Conservation (phyloP, 257 asterid genomes). For the Scutellaria galericulata region DNA sequence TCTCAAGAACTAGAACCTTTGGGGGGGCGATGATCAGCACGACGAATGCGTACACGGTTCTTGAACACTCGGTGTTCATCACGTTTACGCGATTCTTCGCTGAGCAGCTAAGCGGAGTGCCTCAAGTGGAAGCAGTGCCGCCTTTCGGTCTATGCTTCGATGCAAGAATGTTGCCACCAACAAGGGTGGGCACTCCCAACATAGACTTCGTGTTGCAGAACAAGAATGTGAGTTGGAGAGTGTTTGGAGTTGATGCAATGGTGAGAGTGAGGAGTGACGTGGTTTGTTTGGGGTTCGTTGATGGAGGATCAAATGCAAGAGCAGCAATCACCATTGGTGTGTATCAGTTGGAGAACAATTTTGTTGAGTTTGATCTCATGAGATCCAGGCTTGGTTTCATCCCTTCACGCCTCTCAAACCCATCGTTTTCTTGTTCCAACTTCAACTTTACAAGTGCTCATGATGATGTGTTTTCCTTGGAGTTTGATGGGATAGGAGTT, state of each 20-base stretch:
- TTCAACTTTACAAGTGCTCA: slow-evolving; percentile 28
- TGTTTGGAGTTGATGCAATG: slow-evolving; percentile 23
- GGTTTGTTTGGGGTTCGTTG: slow-evolving; percentile 39
- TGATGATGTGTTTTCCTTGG: not conserved
- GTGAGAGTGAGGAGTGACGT: slow-evolving; percentile 33
- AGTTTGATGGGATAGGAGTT: slow-evolving; percentile 2
- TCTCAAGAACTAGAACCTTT: slow-evolving; percentile 40
- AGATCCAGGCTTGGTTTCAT: slow-evolving; percentile 34
- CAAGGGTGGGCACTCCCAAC: slow-evolving; percentile 36
- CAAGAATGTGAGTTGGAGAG: slow-evolving; percentile 34
- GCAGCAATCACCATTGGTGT: slow-evolving; percentile 37
- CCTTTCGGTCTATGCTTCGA: slow-evolving; percentile 57
- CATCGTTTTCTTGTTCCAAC: slow-evolving; percentile 28
- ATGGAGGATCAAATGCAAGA: slow-evolving; percentile 36
- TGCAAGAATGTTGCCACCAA: slow-evolving; percentile 38
- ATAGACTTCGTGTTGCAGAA: slow-evolving; percentile 46
- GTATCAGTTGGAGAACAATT: slow-evolving; percentile 30
- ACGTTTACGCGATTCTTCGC: slow-evolving; percentile 37
- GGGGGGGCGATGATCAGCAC: slow-evolving; percentile 54
- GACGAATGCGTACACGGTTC: slow-evolving; percentile 47
- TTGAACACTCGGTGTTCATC: slow-evolving; percentile 43
- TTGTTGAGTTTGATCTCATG: slow-evolving; percentile 39
- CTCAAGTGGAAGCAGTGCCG: slow-evolving; percentile 39
- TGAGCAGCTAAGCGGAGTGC: slow-evolving; percentile 33
- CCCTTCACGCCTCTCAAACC: slow-evolving; percentile 14